Evolutionary conservation across 1,139 yeast species (phyloP).

Genomic region (Debaryomycetaceae sp.): DNA sequence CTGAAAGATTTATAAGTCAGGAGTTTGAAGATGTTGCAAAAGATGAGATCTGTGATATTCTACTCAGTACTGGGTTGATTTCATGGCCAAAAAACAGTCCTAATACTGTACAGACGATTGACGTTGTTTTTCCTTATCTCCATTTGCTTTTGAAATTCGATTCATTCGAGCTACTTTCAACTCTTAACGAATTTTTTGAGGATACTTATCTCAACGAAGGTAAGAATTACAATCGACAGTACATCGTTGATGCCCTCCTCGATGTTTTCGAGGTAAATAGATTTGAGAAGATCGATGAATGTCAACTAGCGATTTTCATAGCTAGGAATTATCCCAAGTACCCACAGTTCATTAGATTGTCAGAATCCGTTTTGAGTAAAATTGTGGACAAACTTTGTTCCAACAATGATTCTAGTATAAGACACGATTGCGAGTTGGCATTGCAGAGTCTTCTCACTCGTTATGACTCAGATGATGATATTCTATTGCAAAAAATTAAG

Average conservation of each 20-base stretch:
- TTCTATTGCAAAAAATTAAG: constrained; percentile 46
- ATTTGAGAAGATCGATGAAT: constrained; percentile 30
- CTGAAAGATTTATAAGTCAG: constrained; percentile 45
- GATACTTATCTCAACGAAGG: constrained; percentile 63
- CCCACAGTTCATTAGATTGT: constrained; percentile 67
- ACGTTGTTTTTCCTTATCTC: constrained; percentile 59
- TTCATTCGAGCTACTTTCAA: constrained; percentile 56
- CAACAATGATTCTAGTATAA: constrained; percentile 31
- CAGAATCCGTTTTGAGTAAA: constrained; percentile 52
- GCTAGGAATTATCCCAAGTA: constrained; percentile 79
- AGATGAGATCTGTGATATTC: constrained; percentile 43
- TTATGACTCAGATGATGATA: constrained; percentile 54
- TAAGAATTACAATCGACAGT: constrained; percentile 53
- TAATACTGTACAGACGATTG: constrained; percentile 12
- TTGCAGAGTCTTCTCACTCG: constrained; percentile 62
- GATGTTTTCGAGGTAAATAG: constrained; percentile 43
- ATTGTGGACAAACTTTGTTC: constrained; percentile 52
- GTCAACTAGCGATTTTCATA: constrained; percentile 60
- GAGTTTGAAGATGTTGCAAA: constrained; percentile 36
- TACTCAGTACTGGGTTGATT: constrained; percentile 36
- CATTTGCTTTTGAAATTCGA: constrained; percentile 45
- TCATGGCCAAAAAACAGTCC: constrained; percentile 8
- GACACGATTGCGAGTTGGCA: constrained; percentile 69
- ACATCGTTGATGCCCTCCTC: constrained; percentile 61
- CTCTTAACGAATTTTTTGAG: constrained; percentile 76